Evolutionary conservation across 352 stramenopile species (phyloP), one percentile per base, ranked within the genome.

Genomic region (Phytophthora syringae): DNA sequence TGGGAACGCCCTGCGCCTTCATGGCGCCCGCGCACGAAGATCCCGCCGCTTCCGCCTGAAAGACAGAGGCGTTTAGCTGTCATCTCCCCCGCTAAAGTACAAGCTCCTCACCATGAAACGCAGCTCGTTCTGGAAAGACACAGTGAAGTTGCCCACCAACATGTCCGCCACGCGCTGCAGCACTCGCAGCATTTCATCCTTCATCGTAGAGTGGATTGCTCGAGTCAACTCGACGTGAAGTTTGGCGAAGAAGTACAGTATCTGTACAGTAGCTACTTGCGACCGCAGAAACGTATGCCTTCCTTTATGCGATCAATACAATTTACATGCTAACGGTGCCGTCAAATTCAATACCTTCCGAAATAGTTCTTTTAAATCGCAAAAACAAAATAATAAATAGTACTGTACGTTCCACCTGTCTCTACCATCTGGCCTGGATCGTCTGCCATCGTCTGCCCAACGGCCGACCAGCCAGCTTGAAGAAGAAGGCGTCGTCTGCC

Each of bases 71-170:
- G 55, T 49, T n/a, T 37, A 52, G 25, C 24, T 54, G 18, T 20
- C 22, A 15, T 15, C 15, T 7, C 24, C 24, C 6, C 28, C 11
- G 7, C 1, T 1, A 43, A 30, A 21, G 66, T 40, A 9, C 40
- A 27, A 6, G 10, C 10, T 16, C 1, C 40, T 25, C 45, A 95
- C 86, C 86, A 95, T 95, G 55, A 95, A 92, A 54, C 86, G 86
- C 45, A 95, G 70, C 52, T 95, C 86, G 54, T 95, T 95, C 70
- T 95, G 82, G 64, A 95, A 89, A 11, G 86, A 92, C 27, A 81
- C 83, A 0, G 78, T 83, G 59, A 95, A 95, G 78, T 92, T 93
- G 42, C 79, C 82, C 20, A 95, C 86, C 42, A 95, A 55, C 52
- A 95, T 73, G 55, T 91, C 74, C 32, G 84, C 86, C 34, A 95